Conservation (phyloP, 371 early-diverging fungal species). For the Coemansia sp. region DNA sequence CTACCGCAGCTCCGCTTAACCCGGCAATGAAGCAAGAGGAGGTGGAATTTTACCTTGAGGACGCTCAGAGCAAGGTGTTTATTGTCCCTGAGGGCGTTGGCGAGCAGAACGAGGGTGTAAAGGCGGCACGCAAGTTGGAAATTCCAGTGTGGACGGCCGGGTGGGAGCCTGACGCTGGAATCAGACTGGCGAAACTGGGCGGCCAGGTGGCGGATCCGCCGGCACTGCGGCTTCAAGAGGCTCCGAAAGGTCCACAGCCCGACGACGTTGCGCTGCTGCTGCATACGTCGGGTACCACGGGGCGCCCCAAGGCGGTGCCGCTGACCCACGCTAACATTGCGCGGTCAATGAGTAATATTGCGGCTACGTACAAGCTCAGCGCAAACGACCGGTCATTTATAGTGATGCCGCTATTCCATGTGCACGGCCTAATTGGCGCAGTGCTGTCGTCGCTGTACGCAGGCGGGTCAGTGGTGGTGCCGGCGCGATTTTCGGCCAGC, state of each 20-base stretch:
- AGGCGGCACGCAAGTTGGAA: slow-evolving; percentile 62
- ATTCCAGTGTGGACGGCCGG: slow-evolving; percentile 58
- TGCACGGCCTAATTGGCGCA: slow-evolving; percentile 83
- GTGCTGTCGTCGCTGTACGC: slow-evolving; percentile 71
- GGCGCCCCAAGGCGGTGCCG: slow-evolving; percentile 85
- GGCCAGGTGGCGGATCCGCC: slow-evolving; percentile 12
- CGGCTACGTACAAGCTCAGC: slow-evolving; percentile 64
- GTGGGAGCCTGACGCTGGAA: slow-evolving; percentile 55
- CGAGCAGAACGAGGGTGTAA: slow-evolving; percentile 59
- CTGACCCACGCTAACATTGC: slow-evolving; percentile 78
- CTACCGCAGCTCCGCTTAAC: slow-evolving; percentile 77
- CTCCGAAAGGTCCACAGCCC: slow-evolving; percentile 49
- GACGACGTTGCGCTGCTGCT: slow-evolving; percentile 70
- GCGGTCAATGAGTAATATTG: slow-evolving; percentile 72
- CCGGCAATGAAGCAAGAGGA: slow-evolving; percentile 72
- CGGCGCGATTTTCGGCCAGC: slow-evolving; percentile 76
- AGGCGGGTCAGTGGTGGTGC: slow-evolving; percentile 78
- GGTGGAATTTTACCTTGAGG: slow-evolving; percentile 77
- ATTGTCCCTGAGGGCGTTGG: slow-evolving; percentile 61
- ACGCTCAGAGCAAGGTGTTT: slow-evolving; percentile 63
- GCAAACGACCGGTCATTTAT: slow-evolving; percentile 66
- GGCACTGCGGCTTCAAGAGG: slow-evolving; percentile 1
- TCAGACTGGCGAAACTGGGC: slow-evolving; percentile 36
- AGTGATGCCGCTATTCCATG: slow-evolving; percentile 94
- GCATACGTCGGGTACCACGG: slow-evolving; percentile 84